Conservation (phyloP, 2,329 filamentous ascomycete species). For the Aspergillus tanneri region DNA sequence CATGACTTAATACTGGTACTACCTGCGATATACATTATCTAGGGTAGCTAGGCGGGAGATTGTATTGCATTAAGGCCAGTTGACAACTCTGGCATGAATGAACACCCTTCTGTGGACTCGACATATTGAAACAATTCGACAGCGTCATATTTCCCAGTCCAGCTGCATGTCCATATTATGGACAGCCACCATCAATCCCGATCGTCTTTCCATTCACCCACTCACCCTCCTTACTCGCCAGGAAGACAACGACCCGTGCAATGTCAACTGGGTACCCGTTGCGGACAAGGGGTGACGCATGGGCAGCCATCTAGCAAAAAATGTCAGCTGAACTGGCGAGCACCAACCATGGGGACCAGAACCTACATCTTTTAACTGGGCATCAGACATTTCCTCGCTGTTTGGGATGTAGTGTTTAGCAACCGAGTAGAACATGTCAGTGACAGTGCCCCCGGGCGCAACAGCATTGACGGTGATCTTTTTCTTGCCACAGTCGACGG, state of each 20-base stretch:
- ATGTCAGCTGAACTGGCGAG: too few species aligned
- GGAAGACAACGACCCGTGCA: conserved; percentile 10
- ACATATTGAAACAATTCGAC: too few species aligned
- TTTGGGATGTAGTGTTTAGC: conserved; percentile 13
- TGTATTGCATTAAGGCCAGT: too few species aligned
- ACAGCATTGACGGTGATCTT: conserved; percentile 68
- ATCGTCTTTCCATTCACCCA: conserved; percentile 8
- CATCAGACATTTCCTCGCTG: conserved; percentile 4
- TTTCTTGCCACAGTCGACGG: conserved; percentile 66
- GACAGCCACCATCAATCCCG: not conserved
- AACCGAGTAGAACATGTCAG: conserved; percentile 61
- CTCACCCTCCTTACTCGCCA: conserved; percentile 8
- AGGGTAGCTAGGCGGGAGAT: too few species aligned
- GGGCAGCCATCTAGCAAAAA: conserved; percentile 7
- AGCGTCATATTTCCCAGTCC: too few species aligned
- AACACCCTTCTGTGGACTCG: too few species aligned
- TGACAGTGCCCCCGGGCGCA: conserved; percentile 66
- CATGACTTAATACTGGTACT: too few species aligned
- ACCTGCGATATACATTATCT: too few species aligned
- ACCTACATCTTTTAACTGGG: conserved; percentile 5
- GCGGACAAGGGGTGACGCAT: conserved; percentile 5
- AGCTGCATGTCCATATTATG: too few species aligned
- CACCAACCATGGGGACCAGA: not conserved
- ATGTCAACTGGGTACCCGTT: conserved; percentile 10
- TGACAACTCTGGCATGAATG: too few species aligned